Evolutionary conservation across 192 early-diverging fungal genomes (phyloP).

Genomic region (Chytriomyces confervae): DNA sequence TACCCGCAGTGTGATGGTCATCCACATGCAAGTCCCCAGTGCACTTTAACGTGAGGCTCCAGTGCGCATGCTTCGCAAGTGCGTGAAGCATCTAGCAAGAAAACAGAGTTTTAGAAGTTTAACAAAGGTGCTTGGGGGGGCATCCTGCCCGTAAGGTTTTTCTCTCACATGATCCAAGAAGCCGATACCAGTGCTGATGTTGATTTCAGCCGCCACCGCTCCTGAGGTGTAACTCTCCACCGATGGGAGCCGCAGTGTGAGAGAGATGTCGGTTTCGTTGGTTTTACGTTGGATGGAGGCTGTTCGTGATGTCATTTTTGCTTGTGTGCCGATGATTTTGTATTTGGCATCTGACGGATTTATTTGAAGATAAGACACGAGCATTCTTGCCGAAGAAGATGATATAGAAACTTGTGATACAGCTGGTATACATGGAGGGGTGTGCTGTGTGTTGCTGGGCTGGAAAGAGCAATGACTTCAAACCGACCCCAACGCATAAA

Average conservation of each 20-base stretch:
- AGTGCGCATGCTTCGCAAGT: constrained; percentile 93
- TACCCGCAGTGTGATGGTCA: constrained; percentile 92
- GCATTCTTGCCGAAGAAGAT: too few relatives aligned
- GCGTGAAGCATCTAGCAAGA: constrained; percentile 89
- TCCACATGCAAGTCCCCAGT: constrained; percentile 95
- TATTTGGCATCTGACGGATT: too few relatives aligned
- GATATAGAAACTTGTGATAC: too few relatives aligned
- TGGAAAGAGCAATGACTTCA: not conserved
- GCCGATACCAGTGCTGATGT: constrained; percentile 90
- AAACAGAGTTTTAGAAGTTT: too few relatives aligned
- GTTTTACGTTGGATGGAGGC: constrained; percentile 79
- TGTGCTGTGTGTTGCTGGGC: too few relatives aligned
- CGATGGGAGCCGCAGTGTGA: constrained; percentile 70
- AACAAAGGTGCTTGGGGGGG: not conserved
- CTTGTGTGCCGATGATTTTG: too few relatives aligned
- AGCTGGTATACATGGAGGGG: too few relatives aligned
- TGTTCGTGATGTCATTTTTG: not conserved
- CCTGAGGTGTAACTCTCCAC: constrained; percentile 36
- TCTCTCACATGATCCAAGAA: constrained; percentile 91
- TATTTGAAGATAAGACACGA: too few relatives aligned
- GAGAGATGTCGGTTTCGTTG: constrained; percentile 89
- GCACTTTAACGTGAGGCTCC: constrained; percentile 86
- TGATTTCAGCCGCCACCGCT: constrained; percentile 69
- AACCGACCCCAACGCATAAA: not conserved
- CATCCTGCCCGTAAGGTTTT: not conserved